Evolutionary conservation across 768 basidiomycete species (phyloP).

Genomic region (Naematelia aurantialba): DNA sequence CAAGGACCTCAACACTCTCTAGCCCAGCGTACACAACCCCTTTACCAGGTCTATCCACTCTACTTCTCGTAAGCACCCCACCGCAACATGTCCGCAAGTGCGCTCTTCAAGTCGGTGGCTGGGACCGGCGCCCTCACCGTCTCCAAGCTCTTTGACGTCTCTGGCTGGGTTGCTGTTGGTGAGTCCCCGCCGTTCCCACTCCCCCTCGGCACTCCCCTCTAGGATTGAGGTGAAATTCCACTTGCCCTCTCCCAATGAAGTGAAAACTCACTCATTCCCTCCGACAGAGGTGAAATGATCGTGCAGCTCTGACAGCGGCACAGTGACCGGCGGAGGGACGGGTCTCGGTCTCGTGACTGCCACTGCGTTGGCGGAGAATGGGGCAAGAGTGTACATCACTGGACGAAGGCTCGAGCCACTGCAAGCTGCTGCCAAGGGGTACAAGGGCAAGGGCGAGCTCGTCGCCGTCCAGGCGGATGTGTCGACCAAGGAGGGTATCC

Average conservation of each 20-base stretch:
- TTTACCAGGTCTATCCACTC: no score
- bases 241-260: no score
- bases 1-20: no score
- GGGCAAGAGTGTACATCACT: slow-evolving; percentile 43
- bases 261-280: not conserved
- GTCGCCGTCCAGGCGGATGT: slow-evolving; percentile 28
- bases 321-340: slow-evolving; percentile 24
- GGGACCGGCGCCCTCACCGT: no score
- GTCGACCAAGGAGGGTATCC: slow-evolving; percentile 28
- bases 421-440: slow-evolving; percentile 21
- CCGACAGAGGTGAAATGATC: not conserved
- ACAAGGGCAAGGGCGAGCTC: slow-evolving; percentile 27
- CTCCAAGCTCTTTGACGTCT: slow-evolving; percentile 37
- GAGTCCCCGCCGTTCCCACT: not conserved
- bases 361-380: slow-evolving; percentile 36
- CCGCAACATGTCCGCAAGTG: no score
- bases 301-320: slow-evolving; percentile 5
- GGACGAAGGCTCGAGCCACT: slow-evolving; percentile 36
- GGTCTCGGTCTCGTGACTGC: slow-evolving; percentile 25
- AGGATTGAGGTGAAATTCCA: no score
- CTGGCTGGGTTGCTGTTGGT: slow-evolving; percentile 41
- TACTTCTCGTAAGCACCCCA: no score
- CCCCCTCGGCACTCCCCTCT: no score
- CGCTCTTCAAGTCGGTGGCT: no score
- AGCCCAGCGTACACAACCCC: no score